Conservation (phyloP, 73 alveolate species). For the Tetrahymena malaccensis region DNA sequence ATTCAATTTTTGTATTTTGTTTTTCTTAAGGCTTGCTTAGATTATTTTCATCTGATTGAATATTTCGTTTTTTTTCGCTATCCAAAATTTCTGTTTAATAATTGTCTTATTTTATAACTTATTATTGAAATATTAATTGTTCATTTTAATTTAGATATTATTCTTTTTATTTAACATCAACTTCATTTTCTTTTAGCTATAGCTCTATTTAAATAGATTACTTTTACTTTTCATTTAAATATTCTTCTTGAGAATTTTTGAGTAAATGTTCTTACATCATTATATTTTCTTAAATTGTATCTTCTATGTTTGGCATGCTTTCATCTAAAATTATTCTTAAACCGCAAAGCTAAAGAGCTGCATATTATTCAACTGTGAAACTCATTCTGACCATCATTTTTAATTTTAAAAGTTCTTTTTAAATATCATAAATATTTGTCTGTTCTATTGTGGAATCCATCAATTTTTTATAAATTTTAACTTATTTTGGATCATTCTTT, state of each 20-base stretch:
- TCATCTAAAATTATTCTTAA: not conserved
- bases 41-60: not conserved
- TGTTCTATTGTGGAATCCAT: not conserved
- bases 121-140: too few species aligned
- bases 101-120: not conserved
- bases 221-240: too few species aligned
- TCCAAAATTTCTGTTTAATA: too few species aligned
- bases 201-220: not conserved
- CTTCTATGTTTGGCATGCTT: not conserved
- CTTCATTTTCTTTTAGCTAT: not conserved
- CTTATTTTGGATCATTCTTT: not conserved
- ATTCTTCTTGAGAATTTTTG: not conserved
- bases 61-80: too few species aligned
- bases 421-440: not conserved
- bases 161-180: too few species aligned
- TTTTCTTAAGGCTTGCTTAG: too few species aligned
- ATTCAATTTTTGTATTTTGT: not conserved
- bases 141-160: not conserved
- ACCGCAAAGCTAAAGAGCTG: not conserved
- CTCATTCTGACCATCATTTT: not conserved
- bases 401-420: not conserved
- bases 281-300: not conserved
- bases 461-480: not conserved
- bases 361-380: not conserved
- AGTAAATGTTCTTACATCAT: not conserved